Base-by-base conservation (phyloP, 2,329 filamentous ascomycete genomes). In the Dryadomyces sulphureus region DNA sequence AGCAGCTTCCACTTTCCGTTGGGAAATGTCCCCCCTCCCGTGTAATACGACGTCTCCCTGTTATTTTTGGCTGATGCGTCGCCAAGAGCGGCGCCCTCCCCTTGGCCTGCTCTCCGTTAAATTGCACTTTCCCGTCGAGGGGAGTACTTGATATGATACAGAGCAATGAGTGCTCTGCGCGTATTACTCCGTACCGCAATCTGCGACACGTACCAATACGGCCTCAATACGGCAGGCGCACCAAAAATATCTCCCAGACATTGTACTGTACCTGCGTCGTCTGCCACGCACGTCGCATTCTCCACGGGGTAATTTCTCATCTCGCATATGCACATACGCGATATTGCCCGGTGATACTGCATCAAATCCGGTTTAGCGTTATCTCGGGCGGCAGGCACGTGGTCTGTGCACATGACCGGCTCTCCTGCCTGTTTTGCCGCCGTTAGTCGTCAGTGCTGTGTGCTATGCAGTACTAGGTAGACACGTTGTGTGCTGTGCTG, bases 41-140 rank as follows among this genome's bases (percentile, higher is more conserved):
- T 8, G 38, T 32, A 21, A 32, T 32, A 21, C 22, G 7, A 4
- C 27, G 3, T 22, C 19, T 32, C 27, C 27, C 9, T 9, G 21
- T 36, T 39, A 44, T 48, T 50, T 52, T n/a, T 16, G 38, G 25
- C 43, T 52, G 39, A 24, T 27, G 22, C 25, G 39, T 41, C 27
- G 39, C 39, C 39, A 30, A 41, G 39, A 40, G 24, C 17, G 38
- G 38, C 24, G 22, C 24, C 24, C 7, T 41, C 24, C 39, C 39
- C 39, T 41, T 41, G 38, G 24, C n/a, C n/a, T n/a, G n/a, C n/a
- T n/a, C 24, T 20, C 38, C n/a, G 4, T 20, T 20, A 41, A 41
- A 41, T 41, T 41, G 24, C 39, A 41, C 27, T 14, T 32, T 9
- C 3, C 27, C 27, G 27, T 9, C 6, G n/a, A n/a, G n/a, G n/a